Evolutionary conservation across 495 filamentous ascomycete genomes (phyloP).

Genomic region (Durotheca rogersii): DNA sequence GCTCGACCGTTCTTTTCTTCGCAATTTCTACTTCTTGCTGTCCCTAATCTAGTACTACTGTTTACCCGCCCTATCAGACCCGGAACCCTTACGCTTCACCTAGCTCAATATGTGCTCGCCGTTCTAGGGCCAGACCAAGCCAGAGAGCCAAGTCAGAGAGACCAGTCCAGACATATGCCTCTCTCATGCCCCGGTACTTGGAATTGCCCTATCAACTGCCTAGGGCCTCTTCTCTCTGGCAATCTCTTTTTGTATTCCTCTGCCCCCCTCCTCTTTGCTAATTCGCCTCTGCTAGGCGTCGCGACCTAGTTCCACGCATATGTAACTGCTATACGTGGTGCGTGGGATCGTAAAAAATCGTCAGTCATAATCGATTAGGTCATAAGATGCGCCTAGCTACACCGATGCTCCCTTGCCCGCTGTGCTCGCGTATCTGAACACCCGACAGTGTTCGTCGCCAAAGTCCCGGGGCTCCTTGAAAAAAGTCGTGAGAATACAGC

Average conservation of each 20-base stretch:
- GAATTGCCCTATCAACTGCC: slow-evolving; percentile 7
- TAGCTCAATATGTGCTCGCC: too few relatives aligned
- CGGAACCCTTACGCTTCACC: too few relatives aligned
- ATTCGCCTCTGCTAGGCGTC: slow-evolving; percentile 3
- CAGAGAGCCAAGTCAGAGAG: slow-evolving; percentile 21
- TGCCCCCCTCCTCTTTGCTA: slow-evolving; percentile 4
- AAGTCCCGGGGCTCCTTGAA: slow-evolving; percentile 10
- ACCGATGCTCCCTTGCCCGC: slow-evolving; percentile 29
- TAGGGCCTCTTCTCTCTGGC: slow-evolving; percentile 23
- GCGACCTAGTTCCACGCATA: slow-evolving; percentile 9
- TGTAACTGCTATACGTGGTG: slow-evolving; percentile 2
- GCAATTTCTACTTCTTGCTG: slow-evolving; percentile 7
- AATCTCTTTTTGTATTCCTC: slow-evolving; percentile 4
- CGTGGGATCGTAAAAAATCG: slow-evolving; percentile 25
- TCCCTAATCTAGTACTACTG: slow-evolving; percentile 5
- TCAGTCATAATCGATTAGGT: slow-evolving; percentile 39
- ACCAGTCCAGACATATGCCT: slow-evolving; percentile 13
- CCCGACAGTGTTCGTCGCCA: slow-evolving; percentile 24
- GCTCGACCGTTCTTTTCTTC: too few relatives aligned
- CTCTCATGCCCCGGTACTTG: slow-evolving; percentile 15
- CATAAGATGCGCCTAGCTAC: slow-evolving; percentile 39
- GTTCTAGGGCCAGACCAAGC: too few relatives aligned
- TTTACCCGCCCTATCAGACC: too few relatives aligned
- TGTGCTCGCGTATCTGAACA: slow-evolving; percentile 27
- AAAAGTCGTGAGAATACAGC: slow-evolving; percentile 17